Evolutionary conservation across 1,284 basidiomycete genomes (phyloP), one percentile per base, ranked within the genome.

Genomic region (Gyrodon tennesseensis): DNA sequence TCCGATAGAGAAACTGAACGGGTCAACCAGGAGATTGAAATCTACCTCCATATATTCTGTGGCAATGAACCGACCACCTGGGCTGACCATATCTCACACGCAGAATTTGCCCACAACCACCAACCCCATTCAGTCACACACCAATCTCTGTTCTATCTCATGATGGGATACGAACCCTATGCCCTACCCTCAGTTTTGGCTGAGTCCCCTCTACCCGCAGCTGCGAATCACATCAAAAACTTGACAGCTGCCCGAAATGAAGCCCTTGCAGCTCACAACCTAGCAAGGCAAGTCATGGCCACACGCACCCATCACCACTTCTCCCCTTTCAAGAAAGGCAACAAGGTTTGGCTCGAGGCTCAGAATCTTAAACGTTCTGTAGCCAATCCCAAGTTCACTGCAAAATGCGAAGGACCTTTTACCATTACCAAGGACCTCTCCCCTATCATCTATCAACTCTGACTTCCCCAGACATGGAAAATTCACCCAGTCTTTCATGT

Each of bases 231-330:
- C 2, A 7, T 31, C 3, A 29, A 51, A 23, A 4, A 13, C 19
- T 29, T 51, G 3, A 12, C 19, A 0, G 19, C 19, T 13, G 12
- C 29, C 1, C 9, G 19, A 21, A 7, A 51, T 7, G 12, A 51
- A 23, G 49, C 49, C 9, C 19, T 51, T 7, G 49, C 49, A 5
- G 9, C 29, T 18, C 49, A 51, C 23, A 29, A 51, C 11, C 18
- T 51, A 3, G 29, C 29, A 8, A 5, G 19, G 4, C 27, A 51
- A 19, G 25, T 27, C 0, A 49, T 27, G 27, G 15, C n/a, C 3
- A 2, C 48, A 8, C 0, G 25, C 1, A 27, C 25, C 2, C 1
- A 5, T 0, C 3, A 19, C 18, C 3, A 1, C 48, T 27, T 49
- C 11, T 3, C 9, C 7, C 9, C 48, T 5, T 49, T 49, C 16